These are phyloP conservation scores for Mesembryanthemum crystallinum DNA, from an alignment of 148 eudicot genomes.

Conservation along the genomic window DNA sequence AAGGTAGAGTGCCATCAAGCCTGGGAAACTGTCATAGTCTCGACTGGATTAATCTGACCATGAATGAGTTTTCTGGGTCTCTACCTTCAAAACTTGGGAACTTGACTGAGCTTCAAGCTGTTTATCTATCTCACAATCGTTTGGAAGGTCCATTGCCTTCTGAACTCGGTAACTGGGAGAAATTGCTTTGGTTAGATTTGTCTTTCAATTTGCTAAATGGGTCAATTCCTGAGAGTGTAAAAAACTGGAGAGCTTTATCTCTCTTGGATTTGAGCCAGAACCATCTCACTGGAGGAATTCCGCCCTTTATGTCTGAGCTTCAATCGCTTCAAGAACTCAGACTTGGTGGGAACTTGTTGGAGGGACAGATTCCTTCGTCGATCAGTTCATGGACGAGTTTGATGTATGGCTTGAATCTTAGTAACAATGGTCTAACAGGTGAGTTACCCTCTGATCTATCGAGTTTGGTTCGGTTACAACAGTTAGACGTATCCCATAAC, in stretches of 20 bases:
- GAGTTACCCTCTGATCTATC: slow-evolving; percentile 43
- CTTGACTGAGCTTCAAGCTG: slow-evolving; percentile 41
- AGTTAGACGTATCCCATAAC: slow-evolving; percentile 55
- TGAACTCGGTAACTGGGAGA: slow-evolving; percentile 45
- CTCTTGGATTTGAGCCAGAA: slow-evolving; percentile 56
- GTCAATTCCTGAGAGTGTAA: slow-evolving; percentile 46
- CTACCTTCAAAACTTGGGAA: slow-evolving; percentile 57
- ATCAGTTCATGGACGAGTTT: slow-evolving; percentile 38
- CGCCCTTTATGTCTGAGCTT: slow-evolving; percentile 44
- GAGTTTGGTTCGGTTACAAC: slow-evolving; percentile 42
- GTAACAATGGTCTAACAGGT: slow-evolving; percentile 55
- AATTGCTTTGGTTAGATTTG: slow-evolving; percentile 40
- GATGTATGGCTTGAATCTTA: slow-evolving; percentile 47
- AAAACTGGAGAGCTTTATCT: slow-evolving; percentile 39
- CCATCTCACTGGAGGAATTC: slow-evolving; percentile 54
- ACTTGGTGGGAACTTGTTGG: slow-evolving; percentile 57
- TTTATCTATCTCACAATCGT: slow-evolving; percentile 54
- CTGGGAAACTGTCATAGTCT: slow-evolving; percentile 42
- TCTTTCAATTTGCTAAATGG: slow-evolving; percentile 58
- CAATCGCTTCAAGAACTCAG: slow-evolving; percentile 44
- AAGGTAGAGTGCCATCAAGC: slow-evolving; percentile 54
- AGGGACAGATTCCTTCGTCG: slow-evolving; percentile 55
- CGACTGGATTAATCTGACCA: slow-evolving; percentile 46
- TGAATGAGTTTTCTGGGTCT: slow-evolving; percentile 54
- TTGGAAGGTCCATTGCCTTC: slow-evolving; percentile 60